Evolutionary conservation across 2,329 filamentous ascomycete species (phyloP).

Genomic region (Fusarium incarnatum): DNA sequence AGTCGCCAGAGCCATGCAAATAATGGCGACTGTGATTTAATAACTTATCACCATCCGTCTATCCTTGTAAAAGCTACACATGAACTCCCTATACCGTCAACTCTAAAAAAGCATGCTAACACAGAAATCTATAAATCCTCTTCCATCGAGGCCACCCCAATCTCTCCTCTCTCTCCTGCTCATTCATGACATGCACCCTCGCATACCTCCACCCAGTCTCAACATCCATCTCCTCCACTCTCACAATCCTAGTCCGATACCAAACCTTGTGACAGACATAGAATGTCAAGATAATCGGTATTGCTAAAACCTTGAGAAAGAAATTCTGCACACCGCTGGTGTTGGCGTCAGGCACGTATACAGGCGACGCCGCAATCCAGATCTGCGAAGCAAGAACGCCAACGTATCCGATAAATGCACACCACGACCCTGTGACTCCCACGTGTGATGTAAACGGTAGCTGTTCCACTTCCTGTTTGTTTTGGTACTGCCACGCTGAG

Average conservation of each 20-base stretch:
- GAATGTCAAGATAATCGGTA: slow-evolving; percentile 74
- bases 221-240: slow-evolving; percentile 82
- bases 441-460: slow-evolving; percentile 84
- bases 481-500: slow-evolving; percentile 71
- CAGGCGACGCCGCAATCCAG: slow-evolving; percentile 85
- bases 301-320: slow-evolving; percentile 78
- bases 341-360: slow-evolving; percentile 60
- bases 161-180: slow-evolving; percentile 82
- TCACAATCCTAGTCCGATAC: slow-evolving; percentile 75
- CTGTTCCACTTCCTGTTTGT: slow-evolving; percentile 76
- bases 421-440: slow-evolving; percentile 81
- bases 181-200: slow-evolving; percentile 79
- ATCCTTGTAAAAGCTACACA: no score
- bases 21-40: no score
- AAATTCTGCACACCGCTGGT: slow-evolving; percentile 70
- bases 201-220: slow-evolving; percentile 87
- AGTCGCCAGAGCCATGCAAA: no score
- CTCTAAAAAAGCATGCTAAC: slow-evolving; percentile 54
- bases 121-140: slow-evolving; percentile 77
- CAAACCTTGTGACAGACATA: slow-evolving; percentile 82
- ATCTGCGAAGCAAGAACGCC: slow-evolving; percentile 86
- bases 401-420: slow-evolving; percentile 81
- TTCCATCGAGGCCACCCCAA: slow-evolving; percentile 81
- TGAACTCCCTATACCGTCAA: no score
- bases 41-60: no score